phyloP scores from a whole-genome alignment of 2,329 filamentous ascomycete genomes.

The Penicillium occitanis region DNA sequence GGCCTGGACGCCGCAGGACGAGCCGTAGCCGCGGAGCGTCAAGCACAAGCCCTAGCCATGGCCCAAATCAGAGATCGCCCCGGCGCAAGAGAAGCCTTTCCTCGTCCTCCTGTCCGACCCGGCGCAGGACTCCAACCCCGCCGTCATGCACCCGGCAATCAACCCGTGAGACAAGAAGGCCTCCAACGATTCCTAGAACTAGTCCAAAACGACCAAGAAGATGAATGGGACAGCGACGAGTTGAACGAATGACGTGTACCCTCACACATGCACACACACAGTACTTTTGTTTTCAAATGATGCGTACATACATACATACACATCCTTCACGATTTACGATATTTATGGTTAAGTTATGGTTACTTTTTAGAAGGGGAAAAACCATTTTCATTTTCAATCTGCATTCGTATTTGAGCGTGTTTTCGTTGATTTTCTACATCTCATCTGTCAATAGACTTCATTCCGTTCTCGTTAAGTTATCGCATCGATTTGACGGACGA shows the following conservation, averaged over 20 bases:
- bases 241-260: conserved; percentile 43
- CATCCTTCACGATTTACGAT: neutral
- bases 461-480: neutral
- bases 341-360: neutral
- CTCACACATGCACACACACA: neutral
- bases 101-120: conserved; percentile 22
- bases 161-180: conserved; percentile 32
- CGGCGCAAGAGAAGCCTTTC: conserved; percentile 25
- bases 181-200: conserved; percentile 55
- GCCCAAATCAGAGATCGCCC: conserved; percentile 36
- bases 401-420: conserved; percentile 11
- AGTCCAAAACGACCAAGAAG: conserved; percentile 55
- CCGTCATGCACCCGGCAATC: conserved; percentile 13
- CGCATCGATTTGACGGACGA: neutral
- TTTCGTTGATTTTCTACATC: neutral
- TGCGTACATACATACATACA: neutral
- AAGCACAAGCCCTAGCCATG: conserved; percentile 41
- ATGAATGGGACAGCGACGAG: conserved; percentile 61
- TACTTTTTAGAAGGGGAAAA: neutral
- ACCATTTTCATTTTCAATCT: neutral
- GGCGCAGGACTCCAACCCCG: conserved; percentile 21
- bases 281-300: neutral
- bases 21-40: conserved; percentile 40
- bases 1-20: conserved; percentile 36
- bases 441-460: neutral